Conservation (phyloP, 2,329 filamentous ascomycete species). For the Colletotrichum limetticola region DNA sequence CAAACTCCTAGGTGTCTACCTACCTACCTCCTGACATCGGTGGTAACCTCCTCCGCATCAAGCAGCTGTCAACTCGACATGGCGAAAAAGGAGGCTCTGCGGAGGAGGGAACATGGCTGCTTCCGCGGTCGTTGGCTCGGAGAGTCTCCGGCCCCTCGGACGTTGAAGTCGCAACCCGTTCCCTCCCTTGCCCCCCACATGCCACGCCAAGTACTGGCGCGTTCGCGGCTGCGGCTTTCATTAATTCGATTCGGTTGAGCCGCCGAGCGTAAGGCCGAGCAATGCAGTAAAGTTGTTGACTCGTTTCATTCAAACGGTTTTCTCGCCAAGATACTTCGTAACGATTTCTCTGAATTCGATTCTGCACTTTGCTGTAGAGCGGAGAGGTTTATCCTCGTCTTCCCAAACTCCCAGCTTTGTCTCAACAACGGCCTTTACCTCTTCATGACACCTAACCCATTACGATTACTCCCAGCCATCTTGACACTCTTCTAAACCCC, state of each 20-base stretch:
- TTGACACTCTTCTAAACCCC: background rate
- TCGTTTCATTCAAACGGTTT: background rate
- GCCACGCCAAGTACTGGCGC: background rate
- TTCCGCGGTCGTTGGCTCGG: constrained; percentile 27
- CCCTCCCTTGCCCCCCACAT: background rate
- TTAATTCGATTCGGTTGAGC: constrained; percentile 5
- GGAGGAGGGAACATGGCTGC: constrained; percentile 20
- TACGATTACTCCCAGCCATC: background rate
- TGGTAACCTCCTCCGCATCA: background rate
- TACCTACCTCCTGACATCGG: background rate
- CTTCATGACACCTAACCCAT: background rate
- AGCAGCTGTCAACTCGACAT: background rate
- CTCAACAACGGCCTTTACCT: background rate
- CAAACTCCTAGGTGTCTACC: background rate
- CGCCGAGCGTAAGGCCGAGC: constrained; percentile 6
- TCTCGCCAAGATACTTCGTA: background rate
- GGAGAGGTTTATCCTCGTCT: background rate
- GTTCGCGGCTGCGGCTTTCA: background rate
- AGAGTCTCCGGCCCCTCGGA: constrained; percentile 15
- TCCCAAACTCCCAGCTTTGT: background rate
- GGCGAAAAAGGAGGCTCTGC: constrained; percentile 4
- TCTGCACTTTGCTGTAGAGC: background rate
- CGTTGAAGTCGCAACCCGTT: background rate
- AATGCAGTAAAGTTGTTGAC: background rate
- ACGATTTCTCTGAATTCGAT: background rate